Evolutionary conservation across 2,329 filamentous ascomycete species (phyloP).

Genomic region (Aspergillus oerlinghausenensis): DNA sequence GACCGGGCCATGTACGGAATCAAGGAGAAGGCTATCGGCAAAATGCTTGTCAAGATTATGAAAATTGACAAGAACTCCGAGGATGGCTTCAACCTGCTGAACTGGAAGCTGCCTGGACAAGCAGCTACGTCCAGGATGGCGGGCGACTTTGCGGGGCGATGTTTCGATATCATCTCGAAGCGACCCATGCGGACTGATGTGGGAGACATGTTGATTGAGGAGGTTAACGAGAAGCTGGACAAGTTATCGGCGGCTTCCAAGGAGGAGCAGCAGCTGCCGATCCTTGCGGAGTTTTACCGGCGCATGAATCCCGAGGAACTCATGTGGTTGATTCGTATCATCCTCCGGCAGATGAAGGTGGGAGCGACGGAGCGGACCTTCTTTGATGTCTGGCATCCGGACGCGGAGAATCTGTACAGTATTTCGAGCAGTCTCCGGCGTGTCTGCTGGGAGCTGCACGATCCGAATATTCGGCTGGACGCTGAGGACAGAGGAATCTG

Average conservation of each 20-base stretch:
- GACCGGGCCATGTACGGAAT: conserved; percentile 90
- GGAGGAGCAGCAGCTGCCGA: conserved; percentile 76
- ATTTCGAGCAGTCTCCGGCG: conserved; percentile 84
- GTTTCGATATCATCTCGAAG: conserved; percentile 80
- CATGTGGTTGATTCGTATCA: conserved; percentile 90
- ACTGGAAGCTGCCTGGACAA: conserved; percentile 87
- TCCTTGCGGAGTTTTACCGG: conserved; percentile 79
- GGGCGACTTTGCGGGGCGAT: conserved; percentile 88
- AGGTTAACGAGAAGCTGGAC: conserved; percentile 85
- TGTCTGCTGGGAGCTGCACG: conserved; percentile 89
- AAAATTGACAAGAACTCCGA: conserved; percentile 88
- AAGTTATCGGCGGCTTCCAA: conserved; percentile 68
- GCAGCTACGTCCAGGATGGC: conserved; percentile 61
- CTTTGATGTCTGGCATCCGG: conserved; percentile 75
- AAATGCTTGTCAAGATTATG: conserved; percentile 84
- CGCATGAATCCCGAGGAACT: conserved; percentile 92
- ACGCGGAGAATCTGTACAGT: conserved; percentile 74
- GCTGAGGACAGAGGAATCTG: conserved; percentile 69
- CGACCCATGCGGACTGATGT: conserved; percentile 68
- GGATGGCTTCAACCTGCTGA: conserved; percentile 76
- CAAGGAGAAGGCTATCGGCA: conserved; percentile 87
- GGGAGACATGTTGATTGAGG: conserved; percentile 77
- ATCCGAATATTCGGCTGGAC: conserved; percentile 67
- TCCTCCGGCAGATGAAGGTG: conserved; percentile 73
- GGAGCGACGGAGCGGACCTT: conserved; percentile 84